These are phyloP conservation scores for Elongisporangium anandrum DNA, from an alignment of 352 stramenopile species.

Conservation along the genomic window DNA sequence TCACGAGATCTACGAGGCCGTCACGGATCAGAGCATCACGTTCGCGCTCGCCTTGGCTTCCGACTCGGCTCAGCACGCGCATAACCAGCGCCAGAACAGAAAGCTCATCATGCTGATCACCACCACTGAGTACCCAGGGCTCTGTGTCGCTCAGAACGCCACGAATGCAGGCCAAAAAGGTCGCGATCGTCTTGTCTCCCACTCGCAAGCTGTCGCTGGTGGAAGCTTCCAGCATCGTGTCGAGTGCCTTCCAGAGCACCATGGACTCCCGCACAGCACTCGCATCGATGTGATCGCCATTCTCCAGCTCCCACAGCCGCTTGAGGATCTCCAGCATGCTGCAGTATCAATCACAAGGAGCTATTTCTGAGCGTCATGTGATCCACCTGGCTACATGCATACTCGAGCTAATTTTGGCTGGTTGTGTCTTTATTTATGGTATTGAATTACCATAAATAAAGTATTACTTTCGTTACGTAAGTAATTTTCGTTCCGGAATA, in stretches of 20 bases:
- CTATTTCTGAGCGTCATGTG: too few relatives aligned
- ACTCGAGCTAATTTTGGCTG: not conserved
- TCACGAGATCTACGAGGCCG: conserved; percentile 29
- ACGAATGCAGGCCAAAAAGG: conserved; percentile 31
- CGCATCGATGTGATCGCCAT: conserved; percentile 12
- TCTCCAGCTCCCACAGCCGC: conserved; percentile 30
- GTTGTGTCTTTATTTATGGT: too few relatives aligned
- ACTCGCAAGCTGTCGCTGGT: conserved; percentile 17
- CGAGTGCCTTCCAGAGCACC: conserved; percentile 51
- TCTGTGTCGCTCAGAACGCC: conserved; percentile 22
- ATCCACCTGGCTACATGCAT: not conserved
- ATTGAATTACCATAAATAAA: too few relatives aligned
- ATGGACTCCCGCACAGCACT: conserved; percentile 28
- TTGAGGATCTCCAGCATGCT: conserved; percentile 19
- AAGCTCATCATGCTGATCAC: conserved; percentile 4
- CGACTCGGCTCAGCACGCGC: conserved; percentile 41
- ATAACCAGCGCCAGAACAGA: conserved; percentile 35
- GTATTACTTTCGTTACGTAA: too few relatives aligned
- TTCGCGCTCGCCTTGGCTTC: conserved; percentile 38
- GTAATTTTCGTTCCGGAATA: too few relatives aligned
- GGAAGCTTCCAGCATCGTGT: conserved; percentile 32
- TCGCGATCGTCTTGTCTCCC: conserved; percentile 32
- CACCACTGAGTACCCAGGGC: conserved; percentile 1
- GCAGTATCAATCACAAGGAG: too few relatives aligned
- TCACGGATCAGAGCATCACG: conserved; percentile 36